Conservation (phyloP, 177 flowering plant species). For the Telopea speciosissima region DNA sequence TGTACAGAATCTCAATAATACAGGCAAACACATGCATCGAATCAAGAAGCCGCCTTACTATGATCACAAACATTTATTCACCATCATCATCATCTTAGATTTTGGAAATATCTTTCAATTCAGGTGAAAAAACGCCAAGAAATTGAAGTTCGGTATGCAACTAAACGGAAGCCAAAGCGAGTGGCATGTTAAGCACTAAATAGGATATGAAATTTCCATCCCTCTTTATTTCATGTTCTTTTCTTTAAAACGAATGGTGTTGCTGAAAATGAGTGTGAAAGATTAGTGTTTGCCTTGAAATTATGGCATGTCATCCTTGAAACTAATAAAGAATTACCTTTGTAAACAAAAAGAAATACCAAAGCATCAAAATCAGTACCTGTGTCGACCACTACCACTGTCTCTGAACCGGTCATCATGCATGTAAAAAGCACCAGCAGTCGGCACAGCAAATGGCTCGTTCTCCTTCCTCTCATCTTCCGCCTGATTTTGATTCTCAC, state of each 20-base stretch:
- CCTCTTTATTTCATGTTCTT: background rate
- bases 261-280: background rate
- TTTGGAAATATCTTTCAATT: too few species aligned
- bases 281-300: background rate
- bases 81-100: too few species aligned
- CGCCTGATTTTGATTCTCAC: conserved; percentile 11
- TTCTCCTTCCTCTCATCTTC: conserved; percentile 69
- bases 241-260: background rate
- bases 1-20: too few species aligned
- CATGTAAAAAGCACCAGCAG: conserved; percentile 98
- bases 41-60: too few species aligned
- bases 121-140: too few species aligned
- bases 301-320: background rate
- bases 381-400: conserved; percentile 64
- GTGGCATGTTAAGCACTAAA: too few species aligned
- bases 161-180: too few species aligned
- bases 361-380: conserved; percentile 34
- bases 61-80: too few species aligned
- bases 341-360: background rate
- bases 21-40: too few species aligned
- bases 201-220: background rate
- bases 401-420: conserved; percentile 94
- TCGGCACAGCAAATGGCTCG: conserved; percentile 93
- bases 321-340: background rate
- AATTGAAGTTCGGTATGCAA: too few species aligned